phyloP scores from a whole-genome alignment of 1,284 basidiomycete genomes.

The Rhodofomes roseus region DNA sequence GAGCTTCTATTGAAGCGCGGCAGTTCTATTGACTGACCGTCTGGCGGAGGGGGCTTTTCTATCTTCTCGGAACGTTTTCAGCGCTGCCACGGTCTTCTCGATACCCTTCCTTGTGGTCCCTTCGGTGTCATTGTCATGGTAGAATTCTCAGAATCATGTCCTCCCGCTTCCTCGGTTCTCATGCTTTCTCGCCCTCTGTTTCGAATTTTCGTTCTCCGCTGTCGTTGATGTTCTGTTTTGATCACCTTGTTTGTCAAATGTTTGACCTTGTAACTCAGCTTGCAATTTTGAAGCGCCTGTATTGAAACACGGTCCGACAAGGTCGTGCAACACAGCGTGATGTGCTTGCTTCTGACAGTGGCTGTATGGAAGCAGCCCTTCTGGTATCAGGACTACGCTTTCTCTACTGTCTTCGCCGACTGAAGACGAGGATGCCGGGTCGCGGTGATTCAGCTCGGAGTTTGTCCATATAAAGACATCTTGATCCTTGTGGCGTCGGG shows the following conservation, averaged over 20 bases:
- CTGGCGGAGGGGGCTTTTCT: background rate
- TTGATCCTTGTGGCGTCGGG: constrained; percentile 1
- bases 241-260: no score
- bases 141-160: background rate
- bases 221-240: background rate
- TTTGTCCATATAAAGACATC: no score
- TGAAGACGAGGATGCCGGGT: no score
- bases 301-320: background rate
- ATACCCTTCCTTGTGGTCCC: background rate
- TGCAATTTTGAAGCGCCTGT: background rate
- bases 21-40: constrained; percentile 15
- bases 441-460: no score
- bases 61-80: background rate
- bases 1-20: constrained; percentile 31
- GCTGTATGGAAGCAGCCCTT: no score
- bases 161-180: background rate
- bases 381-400: no score
- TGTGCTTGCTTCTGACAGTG: no score
- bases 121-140: background rate
- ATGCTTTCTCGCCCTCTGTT: background rate
- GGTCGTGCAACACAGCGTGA: no score
- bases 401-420: no score
- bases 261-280: background rate
- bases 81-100: background rate
- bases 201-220: background rate